Evolutionary conservation across 306 rosid genomes (phyloP).

Genomic region (Acacia acuminata): DNA sequence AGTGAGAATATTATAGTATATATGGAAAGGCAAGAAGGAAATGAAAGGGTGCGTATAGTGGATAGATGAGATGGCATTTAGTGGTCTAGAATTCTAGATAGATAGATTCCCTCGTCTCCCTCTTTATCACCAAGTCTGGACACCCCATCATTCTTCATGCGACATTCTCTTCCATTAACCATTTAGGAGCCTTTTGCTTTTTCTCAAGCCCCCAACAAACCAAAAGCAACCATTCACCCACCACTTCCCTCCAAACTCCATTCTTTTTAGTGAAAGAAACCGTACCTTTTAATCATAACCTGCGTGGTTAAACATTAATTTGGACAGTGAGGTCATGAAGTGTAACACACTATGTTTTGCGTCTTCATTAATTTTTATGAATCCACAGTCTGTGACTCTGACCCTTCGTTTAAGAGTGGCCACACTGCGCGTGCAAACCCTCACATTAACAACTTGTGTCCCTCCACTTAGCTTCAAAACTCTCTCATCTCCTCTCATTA

Average conservation of each 20-base stretch:
- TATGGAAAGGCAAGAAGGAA: background rate
- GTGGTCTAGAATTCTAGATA: conserved; percentile 33
- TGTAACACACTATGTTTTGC: background rate
- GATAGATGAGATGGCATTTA: conserved; percentile 42
- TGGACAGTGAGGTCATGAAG: conserved; percentile 27
- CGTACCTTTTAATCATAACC: background rate
- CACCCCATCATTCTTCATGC: conserved; percentile 44
- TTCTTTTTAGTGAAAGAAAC: background rate
- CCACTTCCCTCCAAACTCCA: background rate
- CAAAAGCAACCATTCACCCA: background rate
- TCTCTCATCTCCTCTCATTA: conserved; percentile 24
- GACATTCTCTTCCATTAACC: conserved; percentile 35
- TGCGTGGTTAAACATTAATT: conserved; percentile 11
- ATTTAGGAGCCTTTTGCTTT: conserved; percentile 35
- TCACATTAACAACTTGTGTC: conserved; percentile 20
- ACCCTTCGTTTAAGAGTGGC: conserved; percentile 37
- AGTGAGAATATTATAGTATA: background rate
- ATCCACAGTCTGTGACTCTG: background rate
- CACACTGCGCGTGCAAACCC: conserved; percentile 55
- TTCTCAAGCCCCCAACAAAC: conserved; percentile 26
- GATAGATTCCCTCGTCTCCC: conserved; percentile 46
- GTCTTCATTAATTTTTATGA: conserved; percentile 16
- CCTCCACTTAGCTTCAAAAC: conserved; percentile 22
- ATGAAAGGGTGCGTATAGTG: conserved; percentile 15
- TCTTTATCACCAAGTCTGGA: conserved; percentile 37